phyloP scores from a whole-genome alignment of 176 grass and related monocot species.

The sorghum (Sorghum bicolor) region DNA sequence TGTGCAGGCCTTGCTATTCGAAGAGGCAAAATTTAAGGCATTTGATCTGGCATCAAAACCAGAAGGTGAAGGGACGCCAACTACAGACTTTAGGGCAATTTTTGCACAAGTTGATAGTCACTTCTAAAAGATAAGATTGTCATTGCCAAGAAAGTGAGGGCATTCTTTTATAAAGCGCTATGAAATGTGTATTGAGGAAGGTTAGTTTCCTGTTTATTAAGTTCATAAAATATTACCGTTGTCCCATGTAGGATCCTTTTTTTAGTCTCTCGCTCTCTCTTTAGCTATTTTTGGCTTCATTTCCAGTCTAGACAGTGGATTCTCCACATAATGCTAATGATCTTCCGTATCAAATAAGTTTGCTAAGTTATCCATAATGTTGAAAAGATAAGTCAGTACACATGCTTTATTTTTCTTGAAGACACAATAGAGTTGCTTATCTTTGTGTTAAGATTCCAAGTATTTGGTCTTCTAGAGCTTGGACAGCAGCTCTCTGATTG shows the following conservation, averaged over 20 bases:
- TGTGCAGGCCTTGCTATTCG: constrained; percentile 66
- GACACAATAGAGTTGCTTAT: not conserved
- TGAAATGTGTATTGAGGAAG: constrained; percentile 19
- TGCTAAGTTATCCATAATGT: not conserved
- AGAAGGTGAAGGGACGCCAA: constrained; percentile 86
- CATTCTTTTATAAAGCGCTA: not conserved
- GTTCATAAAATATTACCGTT: not conserved
- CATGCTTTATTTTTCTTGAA: not conserved
- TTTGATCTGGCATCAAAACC: constrained; percentile 94
- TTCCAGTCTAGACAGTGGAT: not conserved
- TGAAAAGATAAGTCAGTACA: not conserved
- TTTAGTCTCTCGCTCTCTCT: not conserved
- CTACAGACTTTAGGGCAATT: constrained; percentile 64
- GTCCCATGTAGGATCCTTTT: not conserved
- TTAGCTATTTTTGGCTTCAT: not conserved
- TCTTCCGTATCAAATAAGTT: not conserved
- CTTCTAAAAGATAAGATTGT: constrained; percentile 48
- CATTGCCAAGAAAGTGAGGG: not conserved
- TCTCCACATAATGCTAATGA: not conserved
- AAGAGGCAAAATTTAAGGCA: constrained; percentile 81
- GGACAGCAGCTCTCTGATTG: not conserved
- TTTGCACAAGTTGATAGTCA: constrained; percentile 64
- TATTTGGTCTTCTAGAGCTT: not conserved
- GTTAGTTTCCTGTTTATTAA: constrained; percentile 22
- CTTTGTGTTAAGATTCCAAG: too few species aligned